These are phyloP conservation scores for Epichloe elymi DNA, from an alignment of 2,329 filamentous ascomycete species.

Conservation along the genomic window DNA sequence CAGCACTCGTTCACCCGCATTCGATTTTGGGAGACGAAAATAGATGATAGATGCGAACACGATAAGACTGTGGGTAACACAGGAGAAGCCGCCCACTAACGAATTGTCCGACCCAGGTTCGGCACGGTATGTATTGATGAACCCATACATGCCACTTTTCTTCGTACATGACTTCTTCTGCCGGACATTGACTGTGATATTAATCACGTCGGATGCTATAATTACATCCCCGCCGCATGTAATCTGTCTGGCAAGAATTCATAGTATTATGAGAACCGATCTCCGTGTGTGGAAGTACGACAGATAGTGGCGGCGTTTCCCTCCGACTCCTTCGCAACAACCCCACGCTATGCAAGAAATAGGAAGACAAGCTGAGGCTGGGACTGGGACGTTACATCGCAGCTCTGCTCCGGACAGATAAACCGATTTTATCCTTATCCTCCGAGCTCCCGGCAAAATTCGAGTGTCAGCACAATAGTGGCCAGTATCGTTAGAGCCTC, in stretches of 20 bases:
- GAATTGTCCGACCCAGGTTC: neutral
- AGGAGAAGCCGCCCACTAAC: neutral
- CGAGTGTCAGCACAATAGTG: neutral
- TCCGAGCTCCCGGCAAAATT: neutral
- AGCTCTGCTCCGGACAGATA: neutral
- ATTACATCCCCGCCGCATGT: neutral
- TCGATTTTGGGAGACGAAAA: neutral
- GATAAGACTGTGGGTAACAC: neutral
- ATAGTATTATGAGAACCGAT: neutral
- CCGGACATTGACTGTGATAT: neutral
- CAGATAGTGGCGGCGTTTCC: neutral
- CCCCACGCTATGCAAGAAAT: neutral
- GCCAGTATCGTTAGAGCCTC: neutral
- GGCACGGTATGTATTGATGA: neutral
- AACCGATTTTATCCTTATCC: neutral
- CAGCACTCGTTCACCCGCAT: neutral
- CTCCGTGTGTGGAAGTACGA: neutral
- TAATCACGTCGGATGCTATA: neutral
- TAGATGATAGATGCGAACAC: no score
- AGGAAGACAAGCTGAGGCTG: neutral
- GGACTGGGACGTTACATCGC: constrained; percentile 1
- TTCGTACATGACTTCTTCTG: neutral
- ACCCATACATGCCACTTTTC: no score
- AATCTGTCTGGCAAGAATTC: neutral
- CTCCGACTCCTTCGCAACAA: neutral